Evolutionary conservation across 2,329 filamentous ascomycete genomes (phyloP).

Genomic region (Pseudovirgaria hyperparasitica): DNA sequence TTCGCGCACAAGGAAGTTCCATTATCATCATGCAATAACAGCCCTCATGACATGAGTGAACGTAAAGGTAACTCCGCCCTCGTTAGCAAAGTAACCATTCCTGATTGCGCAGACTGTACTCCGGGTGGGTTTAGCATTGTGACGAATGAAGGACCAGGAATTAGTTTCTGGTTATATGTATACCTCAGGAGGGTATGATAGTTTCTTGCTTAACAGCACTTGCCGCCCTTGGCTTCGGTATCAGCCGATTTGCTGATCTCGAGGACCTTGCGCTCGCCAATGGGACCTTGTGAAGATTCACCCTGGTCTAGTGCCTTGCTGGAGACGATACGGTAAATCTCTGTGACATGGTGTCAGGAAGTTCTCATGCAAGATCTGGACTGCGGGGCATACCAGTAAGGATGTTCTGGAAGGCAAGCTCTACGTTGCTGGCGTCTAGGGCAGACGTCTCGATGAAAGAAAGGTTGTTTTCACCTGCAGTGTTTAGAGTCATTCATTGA

Average conservation of each 20-base stretch:
- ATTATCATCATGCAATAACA: no score
- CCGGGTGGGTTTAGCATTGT: no score
- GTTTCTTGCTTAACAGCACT: slow-evolving; percentile 56
- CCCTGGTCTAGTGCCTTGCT: slow-evolving; percentile 92
- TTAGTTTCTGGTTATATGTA: no score
- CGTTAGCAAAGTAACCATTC: no score
- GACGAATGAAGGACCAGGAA: no score
- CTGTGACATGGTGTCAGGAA: slow-evolving; percentile 34
- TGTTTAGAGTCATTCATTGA: slow-evolving; percentile 5
- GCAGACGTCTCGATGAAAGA: slow-evolving; percentile 99
- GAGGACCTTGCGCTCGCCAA: slow-evolving; percentile 64
- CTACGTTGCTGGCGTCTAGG: slow-evolving; percentile 96
- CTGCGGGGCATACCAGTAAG: slow-evolving; percentile 76
- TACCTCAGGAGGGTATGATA: slow-evolving; percentile 20
- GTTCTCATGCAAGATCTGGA: slow-evolving; percentile 3
- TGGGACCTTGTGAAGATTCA: slow-evolving; percentile 66
- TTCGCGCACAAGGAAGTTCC: no score
- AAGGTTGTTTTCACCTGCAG: slow-evolving; percentile 82
- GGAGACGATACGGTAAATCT: slow-evolving; percentile 99
- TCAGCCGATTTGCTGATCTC: slow-evolving; percentile 78
- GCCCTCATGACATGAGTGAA: no score
- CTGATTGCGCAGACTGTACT: no score
- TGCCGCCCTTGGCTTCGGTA: slow-evolving; percentile 64
- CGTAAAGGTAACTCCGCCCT: no score
- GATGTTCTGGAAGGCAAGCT: slow-evolving; percentile 99